A percentile compares a stretch with the other conserved stretches of the same genome.
These are phyloP conservation scores for Arabis hirsuta DNA, from an alignment of 345 rosid genomes.

Conservation along the genomic window DNA sequence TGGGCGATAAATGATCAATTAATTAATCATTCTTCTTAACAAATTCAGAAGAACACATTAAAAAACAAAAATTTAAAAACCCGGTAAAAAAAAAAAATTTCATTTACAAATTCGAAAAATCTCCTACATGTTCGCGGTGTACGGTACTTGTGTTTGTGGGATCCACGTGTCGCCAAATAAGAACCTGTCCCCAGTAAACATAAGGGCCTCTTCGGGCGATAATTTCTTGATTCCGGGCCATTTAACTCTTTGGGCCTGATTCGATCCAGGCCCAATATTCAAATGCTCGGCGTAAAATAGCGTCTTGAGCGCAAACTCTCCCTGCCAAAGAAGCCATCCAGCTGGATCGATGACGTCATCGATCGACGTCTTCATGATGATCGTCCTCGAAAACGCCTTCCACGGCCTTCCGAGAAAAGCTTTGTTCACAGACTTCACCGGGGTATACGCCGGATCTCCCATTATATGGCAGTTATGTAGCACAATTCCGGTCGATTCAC, in stretches of 20 bases:
- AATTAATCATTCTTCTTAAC: neutral
- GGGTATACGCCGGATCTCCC: constrained; percentile 48
- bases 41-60: neutral
- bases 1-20: neutral
- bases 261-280: constrained; percentile 71
- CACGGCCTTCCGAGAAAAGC: constrained; percentile 83
- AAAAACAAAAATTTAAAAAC: neutral
- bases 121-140: constrained; percentile 49
- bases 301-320: constrained; percentile 55
- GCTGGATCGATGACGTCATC: constrained; percentile 61
- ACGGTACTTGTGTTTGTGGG: constrained; percentile 55
- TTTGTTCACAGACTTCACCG: constrained; percentile 45
- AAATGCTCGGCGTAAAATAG: constrained; percentile 59
- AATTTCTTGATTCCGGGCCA: constrained; percentile 64
- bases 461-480: constrained; percentile 66
- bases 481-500: constrained; percentile 56
- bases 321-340: constrained; percentile 67
- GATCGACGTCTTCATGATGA: constrained; percentile 60
- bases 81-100: neutral
- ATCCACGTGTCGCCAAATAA: constrained; percentile 56
- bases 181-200: constrained; percentile 50
- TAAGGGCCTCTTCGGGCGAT: constrained; percentile 22
- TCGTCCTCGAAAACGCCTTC: constrained; percentile 60
- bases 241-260: constrained; percentile 46
- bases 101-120: neutral